Percentiles rank a stretch among this genome's conserved stretches.
Conservation (phyloP, 345 rosid species). For the Lepidium africanum region DNA sequence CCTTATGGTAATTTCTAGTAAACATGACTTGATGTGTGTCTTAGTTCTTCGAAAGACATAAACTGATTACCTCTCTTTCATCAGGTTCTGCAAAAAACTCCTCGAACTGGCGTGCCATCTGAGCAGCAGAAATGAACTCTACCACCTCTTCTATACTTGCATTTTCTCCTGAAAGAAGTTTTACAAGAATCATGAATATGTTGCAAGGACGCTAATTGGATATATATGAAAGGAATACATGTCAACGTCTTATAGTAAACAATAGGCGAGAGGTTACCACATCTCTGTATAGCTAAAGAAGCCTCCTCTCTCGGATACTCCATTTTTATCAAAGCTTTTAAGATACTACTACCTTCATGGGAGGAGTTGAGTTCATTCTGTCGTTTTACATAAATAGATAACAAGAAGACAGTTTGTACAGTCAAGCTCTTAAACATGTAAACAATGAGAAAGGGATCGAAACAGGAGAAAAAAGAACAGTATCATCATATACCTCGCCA, state of each 20-base stretch:
- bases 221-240: too few relatives aligned
- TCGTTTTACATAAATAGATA: neutral
- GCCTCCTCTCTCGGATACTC: neutral
- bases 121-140: conserved; percentile 28
- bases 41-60: too few relatives aligned
- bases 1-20: too few relatives aligned
- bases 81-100: neutral
- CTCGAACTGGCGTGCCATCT: conserved; percentile 11
- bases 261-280: conserved; percentile 15
- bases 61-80: conserved; percentile 9
- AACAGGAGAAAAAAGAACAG: too few relatives aligned
- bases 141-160: conserved; percentile 13
- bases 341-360: neutral
- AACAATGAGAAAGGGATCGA: neutral
- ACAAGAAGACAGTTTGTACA: neutral
- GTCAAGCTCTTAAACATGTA: neutral
- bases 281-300: conserved; percentile 15
- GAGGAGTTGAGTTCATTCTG: neutral
- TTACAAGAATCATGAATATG: neutral
- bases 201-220: too few relatives aligned
- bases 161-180: neutral
- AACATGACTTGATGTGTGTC: too few relatives aligned
- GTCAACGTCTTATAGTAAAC: too few relatives aligned
- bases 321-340: conserved; percentile 5
- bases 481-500: conserved; percentile 12